A percentile compares a stretch with the other conserved stretches of the same genome.
These are phyloP conservation scores for Mycosphaerella arachidis DNA, from an alignment of 2,329 filamentous ascomycete species.

Conservation along the genomic window DNA sequence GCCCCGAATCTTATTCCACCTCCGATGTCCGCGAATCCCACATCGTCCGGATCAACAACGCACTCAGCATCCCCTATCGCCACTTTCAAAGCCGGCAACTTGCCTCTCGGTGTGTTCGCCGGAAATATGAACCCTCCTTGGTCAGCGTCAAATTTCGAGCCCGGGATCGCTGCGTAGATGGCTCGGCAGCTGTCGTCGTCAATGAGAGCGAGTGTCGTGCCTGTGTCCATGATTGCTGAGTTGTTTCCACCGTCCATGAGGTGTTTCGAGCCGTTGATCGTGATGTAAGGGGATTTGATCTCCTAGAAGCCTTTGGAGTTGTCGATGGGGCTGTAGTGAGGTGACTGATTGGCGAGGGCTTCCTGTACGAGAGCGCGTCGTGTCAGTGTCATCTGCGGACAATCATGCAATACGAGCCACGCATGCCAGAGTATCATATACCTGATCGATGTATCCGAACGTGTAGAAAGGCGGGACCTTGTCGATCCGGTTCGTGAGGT, in stretches of 20 bases:
- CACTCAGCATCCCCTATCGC: conserved; percentile 60
- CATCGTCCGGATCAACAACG: conserved; percentile 58
- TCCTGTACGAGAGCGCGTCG: conserved; percentile 36
- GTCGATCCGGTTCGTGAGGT: conserved; percentile 57
- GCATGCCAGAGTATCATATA: background rate
- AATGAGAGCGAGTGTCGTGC: conserved; percentile 63
- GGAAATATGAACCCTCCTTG: conserved; percentile 59
- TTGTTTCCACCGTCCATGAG: conserved; percentile 44
- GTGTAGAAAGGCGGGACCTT: conserved; percentile 57
- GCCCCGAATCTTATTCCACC: conserved; percentile 58
- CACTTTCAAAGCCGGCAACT: conserved; percentile 59
- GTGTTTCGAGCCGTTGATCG: conserved; percentile 48
- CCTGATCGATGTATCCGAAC: conserved; percentile 63
- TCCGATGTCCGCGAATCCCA: conserved; percentile 55
- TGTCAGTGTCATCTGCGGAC: background rate
- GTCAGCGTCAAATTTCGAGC: conserved; percentile 42
- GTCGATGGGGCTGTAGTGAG: conserved; percentile 58
- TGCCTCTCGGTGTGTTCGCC: conserved; percentile 43
- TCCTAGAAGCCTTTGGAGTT: conserved; percentile 65
- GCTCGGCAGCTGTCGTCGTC: conserved; percentile 57
- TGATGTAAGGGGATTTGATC: conserved; percentile 50
- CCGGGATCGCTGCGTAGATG: conserved; percentile 61
- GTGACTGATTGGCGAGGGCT: conserved; percentile 45
- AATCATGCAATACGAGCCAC: background rate
- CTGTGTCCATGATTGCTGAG: conserved; percentile 67